phyloP scores from a whole-genome alignment of 306 rosid species.

The Vachellia pachyceras region DNA sequence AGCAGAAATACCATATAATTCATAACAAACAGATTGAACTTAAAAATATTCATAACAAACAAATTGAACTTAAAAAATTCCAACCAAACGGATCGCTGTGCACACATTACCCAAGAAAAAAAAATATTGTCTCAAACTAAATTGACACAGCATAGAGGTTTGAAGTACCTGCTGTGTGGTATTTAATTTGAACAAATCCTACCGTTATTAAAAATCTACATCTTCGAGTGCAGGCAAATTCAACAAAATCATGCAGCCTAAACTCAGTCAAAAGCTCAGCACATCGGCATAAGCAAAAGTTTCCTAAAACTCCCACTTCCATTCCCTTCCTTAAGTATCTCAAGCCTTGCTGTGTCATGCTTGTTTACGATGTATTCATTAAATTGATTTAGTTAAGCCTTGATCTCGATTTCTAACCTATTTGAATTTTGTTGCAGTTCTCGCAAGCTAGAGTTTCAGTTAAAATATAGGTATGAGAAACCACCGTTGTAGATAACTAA shows the following conservation, averaged over 20 bases:
- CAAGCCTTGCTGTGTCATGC: neutral
- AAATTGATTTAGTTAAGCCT: neutral
- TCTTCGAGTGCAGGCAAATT: neutral
- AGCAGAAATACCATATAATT: neutral
- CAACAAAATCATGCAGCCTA: neutral
- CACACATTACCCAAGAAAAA: conserved; percentile 1
- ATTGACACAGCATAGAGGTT: neutral
- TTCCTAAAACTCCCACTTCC: neutral
- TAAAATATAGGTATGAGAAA: neutral
- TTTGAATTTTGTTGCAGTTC: neutral
- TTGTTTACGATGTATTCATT: neutral
- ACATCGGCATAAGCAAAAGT: neutral
- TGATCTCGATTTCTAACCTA: neutral
- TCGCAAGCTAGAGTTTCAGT: neutral
- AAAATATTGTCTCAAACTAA: neutral
- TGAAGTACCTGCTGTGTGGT: neutral
- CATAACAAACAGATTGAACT: too few relatives aligned
- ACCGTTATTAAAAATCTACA: neutral
- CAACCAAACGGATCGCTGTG: conserved; percentile 14
- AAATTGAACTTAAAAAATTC: neutral
- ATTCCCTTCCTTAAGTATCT: neutral
- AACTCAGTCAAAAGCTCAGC: neutral
- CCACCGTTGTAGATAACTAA: neutral
- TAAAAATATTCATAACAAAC: neutral
- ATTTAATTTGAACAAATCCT: neutral